phyloP scores from a whole-genome alignment of 805 yeast species.

The Candida incommunis region DNA sequence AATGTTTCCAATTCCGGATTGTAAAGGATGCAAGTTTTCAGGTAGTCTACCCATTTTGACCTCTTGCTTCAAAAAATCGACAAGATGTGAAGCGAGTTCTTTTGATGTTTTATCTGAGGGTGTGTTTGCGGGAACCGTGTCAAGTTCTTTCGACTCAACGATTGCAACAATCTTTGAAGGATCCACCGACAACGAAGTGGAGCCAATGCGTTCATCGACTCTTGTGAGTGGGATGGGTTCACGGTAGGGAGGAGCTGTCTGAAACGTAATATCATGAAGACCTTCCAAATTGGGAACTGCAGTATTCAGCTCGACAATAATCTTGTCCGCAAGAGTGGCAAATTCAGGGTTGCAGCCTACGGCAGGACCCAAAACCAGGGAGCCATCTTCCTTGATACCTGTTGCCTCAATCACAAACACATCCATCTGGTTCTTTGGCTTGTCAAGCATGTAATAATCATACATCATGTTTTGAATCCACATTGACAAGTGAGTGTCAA shows the following conservation, averaged over 20 bases:
- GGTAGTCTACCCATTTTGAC: slow-evolving; percentile 86
- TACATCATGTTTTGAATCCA: slow-evolving; percentile 97
- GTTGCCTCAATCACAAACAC: slow-evolving; percentile 91
- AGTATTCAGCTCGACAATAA: slow-evolving; percentile 89
- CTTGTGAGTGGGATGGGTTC: slow-evolving; percentile 76
- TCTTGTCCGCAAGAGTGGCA: slow-evolving; percentile 68
- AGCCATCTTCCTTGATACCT: slow-evolving; percentile 89
- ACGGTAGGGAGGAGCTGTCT: slow-evolving; percentile 80
- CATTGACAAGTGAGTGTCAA: slow-evolving; percentile 95
- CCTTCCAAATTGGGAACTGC: slow-evolving; percentile 93
- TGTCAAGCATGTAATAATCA: slow-evolving; percentile 54
- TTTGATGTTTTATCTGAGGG: slow-evolving; percentile 75
- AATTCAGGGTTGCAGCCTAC: slow-evolving; percentile 97
- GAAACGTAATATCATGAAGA: slow-evolving; percentile 88
- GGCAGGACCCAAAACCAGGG: slow-evolving; percentile 95
- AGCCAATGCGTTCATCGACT: slow-evolving; percentile 61
- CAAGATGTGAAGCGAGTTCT: slow-evolving; percentile 70
- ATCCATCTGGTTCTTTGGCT: slow-evolving; percentile 45
- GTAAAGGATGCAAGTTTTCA: slow-evolving; percentile 83
- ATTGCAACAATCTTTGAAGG: slow-evolving; percentile 81
- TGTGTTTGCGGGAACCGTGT: slow-evolving; percentile 76
- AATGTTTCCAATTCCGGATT: slow-evolving; percentile 96
- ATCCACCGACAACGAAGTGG: slow-evolving; percentile 69
- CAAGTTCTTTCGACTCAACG: slow-evolving; percentile 68
- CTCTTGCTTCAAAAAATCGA: slow-evolving; percentile 79